Base-by-base conservation (phyloP, 345 rosid species). In the Populus alba region DNA sequence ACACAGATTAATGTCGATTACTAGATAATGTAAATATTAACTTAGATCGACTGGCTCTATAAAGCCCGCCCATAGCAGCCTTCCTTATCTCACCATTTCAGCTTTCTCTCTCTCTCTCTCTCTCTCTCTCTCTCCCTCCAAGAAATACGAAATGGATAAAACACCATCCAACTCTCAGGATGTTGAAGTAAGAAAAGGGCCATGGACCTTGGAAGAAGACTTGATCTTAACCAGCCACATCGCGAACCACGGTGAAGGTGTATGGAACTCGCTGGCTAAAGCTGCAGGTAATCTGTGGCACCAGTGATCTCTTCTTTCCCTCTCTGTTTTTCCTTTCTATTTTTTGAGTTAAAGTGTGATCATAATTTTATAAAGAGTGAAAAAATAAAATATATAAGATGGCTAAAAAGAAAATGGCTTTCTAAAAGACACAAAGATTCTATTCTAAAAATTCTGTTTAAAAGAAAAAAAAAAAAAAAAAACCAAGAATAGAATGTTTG, bases 161-260 rank as follows among this genome's bases (percentile, higher is more conserved):
- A 81, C 83, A 71, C 87, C 84, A 68, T 81, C 80, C 88, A 85
- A 77, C 70, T 85, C 94, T 35, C 85, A 85, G 82, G 98, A 92
- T n/a, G 89, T 76, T 51, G 99, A 92, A 71, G 97, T 94, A 82
- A 92, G 98, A 70, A 96, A 96, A 86, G 99, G 99, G 70, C 98
- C 98, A 76, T 96, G 99, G 99, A 92, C 99, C 45, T 82, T 92
- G 90, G 99, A 96, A 84, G 99, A 94, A 83, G 99, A 96, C 83
- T 83, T 90, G 82, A 91, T 94, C 83, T 92, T 96, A 66, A 93
- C 92, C 84, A 91, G 90, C 86, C 87, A 96, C 70, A 94, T 96
- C 43, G 90, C 92, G 62, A 91, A 89, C 79, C 97, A 96, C n/a
- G 99, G 99, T 16, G 97, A 96, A 90, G 98, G 98, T 18, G 92